These are phyloP conservation scores for Dothideomycetes sp. DNA, from an alignment of 2,329 filamentous ascomycete species.

Conservation along the genomic window DNA sequence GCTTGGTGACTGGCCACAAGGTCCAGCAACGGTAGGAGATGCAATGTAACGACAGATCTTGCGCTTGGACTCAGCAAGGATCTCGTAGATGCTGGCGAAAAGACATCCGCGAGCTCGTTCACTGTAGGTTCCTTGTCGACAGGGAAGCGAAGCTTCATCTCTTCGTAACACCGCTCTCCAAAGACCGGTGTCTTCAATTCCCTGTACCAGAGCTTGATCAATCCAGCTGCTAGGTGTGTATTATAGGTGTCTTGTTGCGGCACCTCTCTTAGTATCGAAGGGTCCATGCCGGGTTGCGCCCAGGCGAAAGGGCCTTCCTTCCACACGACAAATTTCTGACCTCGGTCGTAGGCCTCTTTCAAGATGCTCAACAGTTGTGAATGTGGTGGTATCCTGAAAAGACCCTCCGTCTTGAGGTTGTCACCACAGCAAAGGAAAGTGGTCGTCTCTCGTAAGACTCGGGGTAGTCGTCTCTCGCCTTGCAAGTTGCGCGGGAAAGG, in stretches of 20 bases:
- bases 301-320: conserved; percentile 31
- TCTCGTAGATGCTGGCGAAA: conserved; percentile 34
- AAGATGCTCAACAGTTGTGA: conserved; percentile 37
- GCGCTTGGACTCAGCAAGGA: conserved; percentile 34
- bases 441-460: conserved; percentile 42
- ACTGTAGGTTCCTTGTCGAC: conserved; percentile 26
- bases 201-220: conserved; percentile 47
- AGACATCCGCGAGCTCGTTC: conserved; percentile 33
- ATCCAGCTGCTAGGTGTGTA: conserved; percentile 39
- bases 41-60: conserved; percentile 37
- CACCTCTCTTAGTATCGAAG: conserved; percentile 29
- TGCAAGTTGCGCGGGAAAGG: conserved; percentile 35
- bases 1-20: conserved; percentile 32
- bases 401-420: conserved; percentile 38
- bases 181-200: conserved; percentile 42
- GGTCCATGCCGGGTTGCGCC: conserved; percentile 25
- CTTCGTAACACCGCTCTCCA: conserved; percentile 36
- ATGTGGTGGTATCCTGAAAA: conserved; percentile 44
- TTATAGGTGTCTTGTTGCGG: conserved; percentile 40
- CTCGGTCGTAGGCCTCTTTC: conserved; percentile 44
- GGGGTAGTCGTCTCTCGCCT: conserved; percentile 37
- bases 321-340: conserved; percentile 43
- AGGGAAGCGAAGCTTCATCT: conserved; percentile 32
- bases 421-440: conserved; percentile 38
- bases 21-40: conserved; percentile 42